A percentile compares a stretch with the other conserved stretches of the same genome.
These are phyloP conservation scores for Liquidambar formosana DNA, from an alignment of 164 flowering plant genomes.

Conservation along the genomic window DNA sequence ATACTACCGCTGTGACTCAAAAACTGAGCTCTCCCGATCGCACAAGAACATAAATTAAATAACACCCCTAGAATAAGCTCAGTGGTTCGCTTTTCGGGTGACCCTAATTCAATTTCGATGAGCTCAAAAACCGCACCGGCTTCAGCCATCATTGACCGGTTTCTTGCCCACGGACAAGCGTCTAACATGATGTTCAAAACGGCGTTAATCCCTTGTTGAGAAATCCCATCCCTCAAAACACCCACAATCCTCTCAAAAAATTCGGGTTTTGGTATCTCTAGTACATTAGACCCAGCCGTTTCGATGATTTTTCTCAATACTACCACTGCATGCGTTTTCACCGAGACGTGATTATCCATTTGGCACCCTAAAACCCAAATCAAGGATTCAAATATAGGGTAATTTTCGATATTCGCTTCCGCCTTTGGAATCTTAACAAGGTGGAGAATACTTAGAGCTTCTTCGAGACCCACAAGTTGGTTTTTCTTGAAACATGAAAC, in stretches of 20 bases:
- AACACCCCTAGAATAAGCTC: slow-evolving; percentile 44
- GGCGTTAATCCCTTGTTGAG: slow-evolving; percentile 24
- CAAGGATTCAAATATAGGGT: slow-evolving; percentile 36
- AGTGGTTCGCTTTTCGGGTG: slow-evolving; percentile 35
- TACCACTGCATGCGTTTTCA: slow-evolving; percentile 19
- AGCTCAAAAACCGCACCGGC: slow-evolving; percentile 34
- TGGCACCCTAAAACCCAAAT: slow-evolving; percentile 33
- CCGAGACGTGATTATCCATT: background rate
- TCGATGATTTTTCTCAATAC: slow-evolving; percentile 17
- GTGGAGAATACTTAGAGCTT: slow-evolving; percentile 43
- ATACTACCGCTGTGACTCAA: slow-evolving; percentile 45
- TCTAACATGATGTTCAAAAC: slow-evolving; percentile 27
- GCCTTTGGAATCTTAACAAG: slow-evolving; percentile 14
- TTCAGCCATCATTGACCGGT: slow-evolving; percentile 25
- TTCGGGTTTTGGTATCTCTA: slow-evolving; percentile 19
- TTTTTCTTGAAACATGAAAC: slow-evolving; percentile 17
- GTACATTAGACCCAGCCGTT: background rate
- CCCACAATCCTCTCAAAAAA: slow-evolving; percentile 23
- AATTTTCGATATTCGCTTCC: slow-evolving; percentile 17
- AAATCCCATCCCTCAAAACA: slow-evolving; percentile 7
- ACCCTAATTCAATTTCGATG: slow-evolving; percentile 27
- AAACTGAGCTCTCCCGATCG: slow-evolving; percentile 56
- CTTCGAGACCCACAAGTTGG: slow-evolving; percentile 26
- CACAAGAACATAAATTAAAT: slow-evolving; percentile 46
- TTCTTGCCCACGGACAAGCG: slow-evolving; percentile 29